phyloP scores from a whole-genome alignment of 1,284 basidiomycete genomes.

The Gymnopus androsaceus region DNA sequence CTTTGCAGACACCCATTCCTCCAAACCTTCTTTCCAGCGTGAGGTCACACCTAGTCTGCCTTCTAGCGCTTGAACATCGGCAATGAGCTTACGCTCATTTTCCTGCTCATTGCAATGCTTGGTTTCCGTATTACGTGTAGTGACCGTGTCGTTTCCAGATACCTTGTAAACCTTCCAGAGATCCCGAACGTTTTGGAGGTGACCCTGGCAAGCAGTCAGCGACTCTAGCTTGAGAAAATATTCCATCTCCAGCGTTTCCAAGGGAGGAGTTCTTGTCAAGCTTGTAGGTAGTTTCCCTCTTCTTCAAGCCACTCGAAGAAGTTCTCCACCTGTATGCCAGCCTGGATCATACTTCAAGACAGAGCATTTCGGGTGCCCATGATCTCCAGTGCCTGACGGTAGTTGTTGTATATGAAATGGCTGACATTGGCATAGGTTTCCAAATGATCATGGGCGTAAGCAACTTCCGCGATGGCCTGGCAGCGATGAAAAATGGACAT shows the following conservation, averaged over 20 bases:
- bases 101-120: not conserved
- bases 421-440: constrained; percentile 15
- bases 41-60: not conserved
- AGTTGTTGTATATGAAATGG: constrained; percentile 13
- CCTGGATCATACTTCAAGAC: not conserved
- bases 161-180: not conserved
- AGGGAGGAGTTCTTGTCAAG: not conserved
- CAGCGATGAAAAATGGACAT: constrained; percentile 23
- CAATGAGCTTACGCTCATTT: not conserved
- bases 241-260: constrained; percentile 23
- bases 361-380: not conserved
- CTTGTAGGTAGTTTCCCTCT: not conserved
- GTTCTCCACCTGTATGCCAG: not conserved
- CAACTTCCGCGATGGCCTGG: constrained; percentile 23
- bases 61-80: constrained; percentile 1
- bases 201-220: not conserved
- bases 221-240: constrained; percentile 26
- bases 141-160: not conserved
- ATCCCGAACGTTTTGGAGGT: too few relatives aligned
- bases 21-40: constrained; percentile 9
- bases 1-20: constrained; percentile 3
- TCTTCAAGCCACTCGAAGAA: constrained; percentile 1
- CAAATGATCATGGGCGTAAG: constrained; percentile 22
- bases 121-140: too few relatives aligned
- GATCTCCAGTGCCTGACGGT: not conserved